phyloP scores from a whole-genome alignment of 2,329 filamentous ascomycete genomes.

The Stachybotrys elegans region DNA sequence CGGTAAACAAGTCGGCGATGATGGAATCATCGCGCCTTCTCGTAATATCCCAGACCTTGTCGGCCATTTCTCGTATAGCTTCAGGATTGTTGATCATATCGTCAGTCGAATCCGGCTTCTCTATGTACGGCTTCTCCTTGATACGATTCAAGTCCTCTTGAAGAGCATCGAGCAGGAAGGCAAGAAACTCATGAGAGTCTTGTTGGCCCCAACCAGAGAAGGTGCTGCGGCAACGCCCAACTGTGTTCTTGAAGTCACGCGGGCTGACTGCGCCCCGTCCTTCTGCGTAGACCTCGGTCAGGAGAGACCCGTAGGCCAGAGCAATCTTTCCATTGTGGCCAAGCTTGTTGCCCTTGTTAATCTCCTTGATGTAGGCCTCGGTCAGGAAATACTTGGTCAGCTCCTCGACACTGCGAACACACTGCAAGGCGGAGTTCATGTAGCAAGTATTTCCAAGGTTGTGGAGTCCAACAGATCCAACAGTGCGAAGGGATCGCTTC shows the following conservation, averaged over 20 bases:
- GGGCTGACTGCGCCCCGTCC: constrained; percentile 68
- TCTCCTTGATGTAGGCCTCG: constrained; percentile 68
- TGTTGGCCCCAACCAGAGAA: constrained; percentile 96
- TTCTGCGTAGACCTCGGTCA: constrained; percentile 74
- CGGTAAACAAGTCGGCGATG: constrained; percentile 91
- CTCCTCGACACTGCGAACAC: constrained; percentile 88
- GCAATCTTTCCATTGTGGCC: constrained; percentile 84
- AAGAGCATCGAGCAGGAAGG: constrained; percentile 88
- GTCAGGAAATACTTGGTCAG: constrained; percentile 85
- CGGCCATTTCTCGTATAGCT: constrained; percentile 78
- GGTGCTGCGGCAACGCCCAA: constrained; percentile 75
- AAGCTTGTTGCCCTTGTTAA: constrained; percentile 81
- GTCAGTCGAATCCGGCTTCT: constrained; percentile 96
- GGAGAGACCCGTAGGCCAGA: constrained; percentile 70
- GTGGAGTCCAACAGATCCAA: constrained; percentile 75
- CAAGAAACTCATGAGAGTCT: constrained; percentile 94
- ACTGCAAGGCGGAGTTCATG: constrained; percentile 97
- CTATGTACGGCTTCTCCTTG: constrained; percentile 92
- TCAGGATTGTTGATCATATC: constrained; percentile 82
- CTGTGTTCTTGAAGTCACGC: constrained; percentile 72
- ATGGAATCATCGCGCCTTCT: constrained; percentile 91
- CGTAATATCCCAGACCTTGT: constrained; percentile 87
- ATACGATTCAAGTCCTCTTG: constrained; percentile 95
- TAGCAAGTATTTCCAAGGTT: constrained; percentile 98
- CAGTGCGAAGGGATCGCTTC: constrained; percentile 62